A percentile compares a stretch with the other conserved stretches of the same genome.
Evolutionary conservation across 768 basidiomycete genomes (phyloP).

Genomic region (Phylloporus scabripes): DNA sequence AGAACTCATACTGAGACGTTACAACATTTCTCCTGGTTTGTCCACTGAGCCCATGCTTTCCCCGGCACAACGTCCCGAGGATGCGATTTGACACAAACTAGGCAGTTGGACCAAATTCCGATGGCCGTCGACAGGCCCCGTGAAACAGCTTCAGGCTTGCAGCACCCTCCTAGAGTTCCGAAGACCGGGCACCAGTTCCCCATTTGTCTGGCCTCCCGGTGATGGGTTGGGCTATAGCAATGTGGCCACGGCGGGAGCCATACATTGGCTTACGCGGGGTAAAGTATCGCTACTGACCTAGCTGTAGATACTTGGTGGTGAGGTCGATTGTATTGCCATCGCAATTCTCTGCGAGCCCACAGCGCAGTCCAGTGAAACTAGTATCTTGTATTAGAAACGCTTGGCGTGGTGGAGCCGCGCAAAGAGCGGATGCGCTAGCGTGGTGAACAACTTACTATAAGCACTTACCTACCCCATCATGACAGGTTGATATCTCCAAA

Average conservation of each 20-base stretch:
- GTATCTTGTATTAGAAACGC: neutral
- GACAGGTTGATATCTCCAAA: neutral
- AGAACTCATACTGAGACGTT: neutral
- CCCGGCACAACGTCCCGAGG: neutral
- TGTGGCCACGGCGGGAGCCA: neutral
- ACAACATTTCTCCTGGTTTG: neutral
- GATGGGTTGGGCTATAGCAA: neutral
- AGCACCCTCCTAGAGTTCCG: neutral
- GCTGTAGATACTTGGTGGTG: neutral
- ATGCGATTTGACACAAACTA: neutral
- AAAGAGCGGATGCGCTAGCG: slow-evolving; percentile 5
- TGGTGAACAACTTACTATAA: neutral
- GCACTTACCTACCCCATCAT: neutral
- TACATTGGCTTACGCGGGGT: neutral
- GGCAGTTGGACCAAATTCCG: neutral
- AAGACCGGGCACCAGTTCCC: neutral
- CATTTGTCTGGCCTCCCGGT: neutral
- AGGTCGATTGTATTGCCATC: neutral
- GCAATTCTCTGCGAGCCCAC: neutral
- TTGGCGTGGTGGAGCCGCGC: slow-evolving; percentile 6
- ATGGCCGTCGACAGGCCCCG: neutral
- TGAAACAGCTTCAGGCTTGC: neutral
- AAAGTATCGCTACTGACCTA: neutral
- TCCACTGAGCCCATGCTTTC: neutral
- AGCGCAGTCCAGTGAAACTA: neutral